Conservation (phyloP, 1,284 basidiomycete species). For the Fistulinella staudtii region DNA sequence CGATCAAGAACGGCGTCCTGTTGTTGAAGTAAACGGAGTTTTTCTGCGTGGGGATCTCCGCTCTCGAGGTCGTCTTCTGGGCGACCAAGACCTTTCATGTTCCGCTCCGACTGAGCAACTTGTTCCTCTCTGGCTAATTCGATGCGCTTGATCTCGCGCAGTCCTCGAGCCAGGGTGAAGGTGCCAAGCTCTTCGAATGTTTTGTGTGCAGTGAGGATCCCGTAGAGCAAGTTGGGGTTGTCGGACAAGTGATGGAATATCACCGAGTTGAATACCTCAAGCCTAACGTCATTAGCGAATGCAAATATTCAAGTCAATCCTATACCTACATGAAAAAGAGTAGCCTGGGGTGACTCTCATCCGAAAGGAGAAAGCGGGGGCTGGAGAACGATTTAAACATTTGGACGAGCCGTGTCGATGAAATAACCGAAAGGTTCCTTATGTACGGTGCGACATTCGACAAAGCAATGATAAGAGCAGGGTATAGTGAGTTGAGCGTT, state of each 20-base stretch:
- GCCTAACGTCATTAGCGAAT: slow-evolving; percentile 42
- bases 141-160: slow-evolving; percentile 78
- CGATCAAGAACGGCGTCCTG: slow-evolving; percentile 31
- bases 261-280: slow-evolving; percentile 88
- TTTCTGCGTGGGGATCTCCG: slow-evolving; percentile 48
- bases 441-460: slow-evolving; percentile 87
- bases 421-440: slow-evolving; percentile 74
- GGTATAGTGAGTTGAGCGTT: slow-evolving; percentile 78
- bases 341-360: slow-evolving; percentile 90
- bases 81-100: slow-evolving; percentile 32
- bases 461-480: slow-evolving; percentile 85
- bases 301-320: neutral
- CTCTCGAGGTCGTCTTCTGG: slow-evolving; percentile 29
- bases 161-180: slow-evolving; percentile 79
- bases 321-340: slow-evolving; percentile 78
- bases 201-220: slow-evolving; percentile 77
- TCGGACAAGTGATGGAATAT: slow-evolving; percentile 67
- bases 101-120: slow-evolving; percentile 35
- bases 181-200: slow-evolving; percentile 85
- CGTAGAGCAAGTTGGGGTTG: slow-evolving; percentile 88
- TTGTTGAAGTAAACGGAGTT: slow-evolving; percentile 54
- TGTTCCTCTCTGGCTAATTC: slow-evolving; percentile 72
- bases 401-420: slow-evolving; percentile 81
- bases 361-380: slow-evolving; percentile 84
- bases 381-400: slow-evolving; percentile 88